Evolutionary conservation across 176 grass and related monocot genomes (phyloP).

Genomic region (Aegilops umbellulata): DNA sequence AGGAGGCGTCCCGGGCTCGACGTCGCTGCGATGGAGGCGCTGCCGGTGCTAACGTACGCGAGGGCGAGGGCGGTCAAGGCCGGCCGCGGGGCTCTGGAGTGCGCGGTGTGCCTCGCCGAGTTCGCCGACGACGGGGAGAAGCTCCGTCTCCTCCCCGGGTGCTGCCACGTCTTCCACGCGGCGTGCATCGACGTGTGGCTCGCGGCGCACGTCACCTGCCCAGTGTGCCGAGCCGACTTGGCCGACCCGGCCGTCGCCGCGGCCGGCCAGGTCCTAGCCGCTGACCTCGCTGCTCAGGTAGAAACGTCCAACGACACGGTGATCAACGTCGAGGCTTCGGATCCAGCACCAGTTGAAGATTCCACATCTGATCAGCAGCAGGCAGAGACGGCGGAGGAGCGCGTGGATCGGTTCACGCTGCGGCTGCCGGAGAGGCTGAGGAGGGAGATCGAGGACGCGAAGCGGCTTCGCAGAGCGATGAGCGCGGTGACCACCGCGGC

Average conservation of each 20-base stretch:
- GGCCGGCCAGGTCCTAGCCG: constrained; percentile 37
- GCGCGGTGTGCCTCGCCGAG: constrained; percentile 73
- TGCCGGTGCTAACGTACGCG: constrained; percentile 71
- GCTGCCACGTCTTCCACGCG: constrained; percentile 87
- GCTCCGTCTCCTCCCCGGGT: constrained; percentile 68
- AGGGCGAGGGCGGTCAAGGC: constrained; percentile 54
- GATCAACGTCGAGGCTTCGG: constrained; percentile 21
- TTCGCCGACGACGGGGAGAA: constrained; percentile 64
- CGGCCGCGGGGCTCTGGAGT: constrained; percentile 55
- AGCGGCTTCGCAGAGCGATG: constrained; percentile 44
- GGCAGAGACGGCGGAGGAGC: constrained; percentile 42
- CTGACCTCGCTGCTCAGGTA: constrained; percentile 24
- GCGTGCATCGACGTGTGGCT: constrained; percentile 82
- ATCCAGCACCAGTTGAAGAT: neutral
- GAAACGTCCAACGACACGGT: neutral
- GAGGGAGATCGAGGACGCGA: constrained; percentile 55
- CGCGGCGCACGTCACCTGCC: constrained; percentile 66
- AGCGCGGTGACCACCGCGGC: constrained; percentile 42
- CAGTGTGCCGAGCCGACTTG: constrained; percentile 86
- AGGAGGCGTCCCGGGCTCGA: constrained; percentile 48
- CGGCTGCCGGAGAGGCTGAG: constrained; percentile 54
- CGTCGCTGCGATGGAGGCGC: constrained; percentile 42
- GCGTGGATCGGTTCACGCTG: constrained; percentile 58
- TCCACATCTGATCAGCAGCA: constrained; percentile 3
- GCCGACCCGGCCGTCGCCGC: constrained; percentile 48